phyloP scores from a whole-genome alignment of 441 rosid species.

The Omphalea diandra region DNA sequence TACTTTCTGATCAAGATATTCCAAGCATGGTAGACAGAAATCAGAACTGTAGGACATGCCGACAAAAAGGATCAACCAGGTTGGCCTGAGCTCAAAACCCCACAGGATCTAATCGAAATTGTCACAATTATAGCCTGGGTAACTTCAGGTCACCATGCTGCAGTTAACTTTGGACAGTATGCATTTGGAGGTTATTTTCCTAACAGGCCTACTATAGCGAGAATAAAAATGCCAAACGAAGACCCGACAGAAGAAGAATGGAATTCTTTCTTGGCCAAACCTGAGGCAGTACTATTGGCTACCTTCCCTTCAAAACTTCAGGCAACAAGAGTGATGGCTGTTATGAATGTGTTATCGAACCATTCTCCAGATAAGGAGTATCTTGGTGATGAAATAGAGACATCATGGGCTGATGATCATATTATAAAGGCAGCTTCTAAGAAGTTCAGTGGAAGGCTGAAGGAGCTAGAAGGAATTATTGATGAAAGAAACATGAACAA shows the following conservation, averaged over 20 bases:
- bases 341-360: slow-evolving; percentile 49
- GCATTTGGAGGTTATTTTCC: slow-evolving; percentile 69
- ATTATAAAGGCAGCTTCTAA: slow-evolving; percentile 56
- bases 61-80: slow-evolving; percentile 51
- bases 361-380: slow-evolving; percentile 84
- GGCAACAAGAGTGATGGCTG: slow-evolving; percentile 55
- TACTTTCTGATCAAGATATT: slow-evolving; percentile 43
- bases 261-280: slow-evolving; percentile 35
- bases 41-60: slow-evolving; percentile 42
- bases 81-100: slow-evolving; percentile 50
- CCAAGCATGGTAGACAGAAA: slow-evolving; percentile 54
- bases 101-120: slow-evolving; percentile 38
- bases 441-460: slow-evolving; percentile 40
- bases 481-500: slow-evolving; percentile 37
- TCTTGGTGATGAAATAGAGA: slow-evolving; percentile 48
- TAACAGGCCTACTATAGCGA: slow-evolving; percentile 58
- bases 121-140: slow-evolving; percentile 57
- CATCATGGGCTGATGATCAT: slow-evolving; percentile 52
- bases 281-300: slow-evolving; percentile 38
- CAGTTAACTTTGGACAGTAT: slow-evolving; percentile 72
- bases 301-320: slow-evolving; percentile 64
- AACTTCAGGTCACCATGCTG: slow-evolving; percentile 55
- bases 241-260: slow-evolving; percentile 42
- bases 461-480: slow-evolving; percentile 39
- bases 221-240: slow-evolving; percentile 57